Conservation (phyloP, 2,329 filamentous ascomycete genomes). For the Piedraia hortae region DNA sequence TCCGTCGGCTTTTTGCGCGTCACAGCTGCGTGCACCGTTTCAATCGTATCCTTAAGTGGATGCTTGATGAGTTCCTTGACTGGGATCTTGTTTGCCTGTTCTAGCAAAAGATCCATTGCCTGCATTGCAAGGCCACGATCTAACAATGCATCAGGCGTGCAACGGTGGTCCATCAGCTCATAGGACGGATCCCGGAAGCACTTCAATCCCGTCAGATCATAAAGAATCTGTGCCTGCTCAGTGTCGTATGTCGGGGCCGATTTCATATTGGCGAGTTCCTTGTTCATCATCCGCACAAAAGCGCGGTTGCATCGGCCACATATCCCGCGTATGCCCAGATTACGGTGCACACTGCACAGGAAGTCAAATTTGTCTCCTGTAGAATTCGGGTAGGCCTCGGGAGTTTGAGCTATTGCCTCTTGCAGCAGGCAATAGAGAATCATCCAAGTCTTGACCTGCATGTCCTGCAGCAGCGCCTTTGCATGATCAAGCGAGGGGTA, state of each 20-base stretch:
- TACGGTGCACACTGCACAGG: conserved; percentile 56
- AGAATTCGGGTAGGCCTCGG: conserved; percentile 33
- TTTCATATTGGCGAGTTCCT: conserved; percentile 52
- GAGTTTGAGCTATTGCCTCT: conserved; percentile 41
- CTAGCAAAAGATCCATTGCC: conserved; percentile 59
- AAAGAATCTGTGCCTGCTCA: conserved; percentile 63
- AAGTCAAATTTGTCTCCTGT: conserved; percentile 53
- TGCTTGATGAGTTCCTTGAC: conserved; percentile 82
- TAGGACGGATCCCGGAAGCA: conserved; percentile 17
- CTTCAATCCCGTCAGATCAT: conserved; percentile 57
- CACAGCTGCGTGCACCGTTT: conserved; percentile 74
- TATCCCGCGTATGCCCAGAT: conserved; percentile 55
- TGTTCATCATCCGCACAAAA: conserved; percentile 68
- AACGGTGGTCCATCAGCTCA: conserved; percentile 40
- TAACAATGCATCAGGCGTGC: conserved; percentile 40
- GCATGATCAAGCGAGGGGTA: conserved; percentile 7
- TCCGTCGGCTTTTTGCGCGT: conserved; percentile 49
- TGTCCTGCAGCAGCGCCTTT: conserved; percentile 37
- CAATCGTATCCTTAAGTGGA: conserved; percentile 67
- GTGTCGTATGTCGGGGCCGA: conserved; percentile 60
- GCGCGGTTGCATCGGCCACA: conserved; percentile 68
- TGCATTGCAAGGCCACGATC: conserved; percentile 57
- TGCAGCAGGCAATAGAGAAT: conserved; percentile 59
- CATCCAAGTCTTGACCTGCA: conserved; percentile 71
- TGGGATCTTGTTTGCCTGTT: conserved; percentile 54